Percentiles rank a stretch among this genome's conserved stretches.
These are phyloP conservation scores for Aspergillus versicolor DNA, from an alignment of 2,329 filamentous ascomycete genomes.

Conservation along the genomic window DNA sequence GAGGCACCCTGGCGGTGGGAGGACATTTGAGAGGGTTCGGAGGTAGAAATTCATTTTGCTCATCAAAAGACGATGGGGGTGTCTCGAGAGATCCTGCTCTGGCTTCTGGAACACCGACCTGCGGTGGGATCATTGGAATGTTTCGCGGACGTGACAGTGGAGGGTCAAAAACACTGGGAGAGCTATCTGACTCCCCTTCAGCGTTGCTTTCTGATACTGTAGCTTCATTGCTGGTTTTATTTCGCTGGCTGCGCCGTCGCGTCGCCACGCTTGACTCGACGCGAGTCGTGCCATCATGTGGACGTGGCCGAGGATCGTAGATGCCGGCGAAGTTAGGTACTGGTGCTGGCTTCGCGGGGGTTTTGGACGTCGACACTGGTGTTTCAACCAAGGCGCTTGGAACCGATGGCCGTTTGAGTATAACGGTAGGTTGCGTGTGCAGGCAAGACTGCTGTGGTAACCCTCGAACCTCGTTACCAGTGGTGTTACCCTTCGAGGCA, in stretches of 20 bases:
- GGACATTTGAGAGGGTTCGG: slow-evolving; percentile 18
- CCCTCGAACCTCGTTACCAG: not conserved
- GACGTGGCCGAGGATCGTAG: not conserved
- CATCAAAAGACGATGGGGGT: slow-evolving; percentile 38
- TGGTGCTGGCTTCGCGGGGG: slow-evolving; percentile 10
- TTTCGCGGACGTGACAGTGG: slow-evolving; percentile 19
- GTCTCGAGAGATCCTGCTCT: slow-evolving; percentile 23
- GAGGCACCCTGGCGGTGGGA: slow-evolving; percentile 13
- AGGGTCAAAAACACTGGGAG: slow-evolving; percentile 31
- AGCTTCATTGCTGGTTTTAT: slow-evolving; percentile 11
- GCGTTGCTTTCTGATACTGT: slow-evolving; percentile 27
- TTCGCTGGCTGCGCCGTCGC: slow-evolving; percentile 1
- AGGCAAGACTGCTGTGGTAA: not conserved
- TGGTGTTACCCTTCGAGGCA: slow-evolving; percentile 3
- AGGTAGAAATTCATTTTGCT: slow-evolving; percentile 20
- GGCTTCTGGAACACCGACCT: slow-evolving; percentile 21
- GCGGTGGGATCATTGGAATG: slow-evolving; percentile 26
- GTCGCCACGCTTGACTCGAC: slow-evolving; percentile 3
- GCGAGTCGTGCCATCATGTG: not conserved
- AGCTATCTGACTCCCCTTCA: slow-evolving; percentile 31
- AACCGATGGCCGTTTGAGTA: not conserved
- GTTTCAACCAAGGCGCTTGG: not conserved
- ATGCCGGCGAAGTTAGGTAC: not conserved
- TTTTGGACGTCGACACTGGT: not conserved
- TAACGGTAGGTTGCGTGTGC: not conserved